A percentile compares a stretch with the other conserved stretches of the same genome.
Conservation (phyloP, 306 rosid species). For the Cucurbita pepo region DNA sequence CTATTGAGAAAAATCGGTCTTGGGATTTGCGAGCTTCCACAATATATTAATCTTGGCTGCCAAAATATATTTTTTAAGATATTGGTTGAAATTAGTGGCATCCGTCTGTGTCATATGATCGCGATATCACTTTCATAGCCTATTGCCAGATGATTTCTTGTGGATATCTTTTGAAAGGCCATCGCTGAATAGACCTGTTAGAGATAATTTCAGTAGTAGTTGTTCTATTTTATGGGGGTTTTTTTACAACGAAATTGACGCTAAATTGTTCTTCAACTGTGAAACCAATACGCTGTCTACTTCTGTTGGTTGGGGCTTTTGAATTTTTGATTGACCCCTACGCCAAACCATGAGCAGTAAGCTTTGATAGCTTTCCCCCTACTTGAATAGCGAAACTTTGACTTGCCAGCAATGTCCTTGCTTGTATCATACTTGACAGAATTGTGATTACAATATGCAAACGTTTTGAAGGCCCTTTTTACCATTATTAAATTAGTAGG, state of each 20-base stretch:
- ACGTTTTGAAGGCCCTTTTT: constrained; percentile 14
- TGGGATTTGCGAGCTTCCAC: constrained; percentile 1
- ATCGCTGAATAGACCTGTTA: background rate
- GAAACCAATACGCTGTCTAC: background rate
- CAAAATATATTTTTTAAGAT: background rate
- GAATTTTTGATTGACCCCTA: background rate
- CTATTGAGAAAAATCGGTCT: constrained; percentile 2
- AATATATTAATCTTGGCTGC: background rate
- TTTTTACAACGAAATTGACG: background rate
- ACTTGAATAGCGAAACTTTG: constrained; percentile 14
- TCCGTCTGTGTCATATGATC: background rate
- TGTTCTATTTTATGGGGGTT: background rate
- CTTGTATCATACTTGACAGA: constrained; percentile 13
- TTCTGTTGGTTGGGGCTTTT: background rate
- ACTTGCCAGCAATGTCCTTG: constrained; percentile 26
- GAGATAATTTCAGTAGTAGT: background rate
- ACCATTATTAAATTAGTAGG: constrained; percentile 39
- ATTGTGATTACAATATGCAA: constrained; percentile 9
- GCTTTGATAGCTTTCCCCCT: constrained; percentile 9
- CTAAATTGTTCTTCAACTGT: background rate
- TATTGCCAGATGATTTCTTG: background rate
- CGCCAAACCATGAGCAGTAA: background rate
- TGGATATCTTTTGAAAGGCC: background rate
- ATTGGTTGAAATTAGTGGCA: constrained; percentile 1
- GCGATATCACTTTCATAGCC: background rate